These are phyloP conservation scores for Aegilops umbellulata DNA, from an alignment of 176 grass and related monocot species.

Conservation along the genomic window DNA sequence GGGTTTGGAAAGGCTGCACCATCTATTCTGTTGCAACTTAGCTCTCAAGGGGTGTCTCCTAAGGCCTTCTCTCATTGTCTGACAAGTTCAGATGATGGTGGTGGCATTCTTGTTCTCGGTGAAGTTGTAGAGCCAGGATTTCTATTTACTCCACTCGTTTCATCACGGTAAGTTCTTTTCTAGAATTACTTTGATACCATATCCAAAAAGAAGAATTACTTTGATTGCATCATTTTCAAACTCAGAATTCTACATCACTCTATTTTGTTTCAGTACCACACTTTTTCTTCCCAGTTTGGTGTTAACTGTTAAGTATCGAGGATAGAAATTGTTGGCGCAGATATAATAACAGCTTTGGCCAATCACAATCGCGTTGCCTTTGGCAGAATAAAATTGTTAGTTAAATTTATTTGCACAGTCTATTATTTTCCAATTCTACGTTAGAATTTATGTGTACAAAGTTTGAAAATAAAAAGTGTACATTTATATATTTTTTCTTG, in stretches of 20 bases:
- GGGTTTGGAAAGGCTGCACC: too few relatives aligned
- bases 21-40: conserved; percentile 21
- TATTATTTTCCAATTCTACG: not conserved
- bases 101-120: conserved; percentile 85
- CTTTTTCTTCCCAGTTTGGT: too few relatives aligned
- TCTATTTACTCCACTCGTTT: conserved; percentile 79
- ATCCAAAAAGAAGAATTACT: too few relatives aligned
- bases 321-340: too few relatives aligned
- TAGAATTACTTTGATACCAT: too few relatives aligned
- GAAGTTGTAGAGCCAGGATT: conserved; percentile 71
- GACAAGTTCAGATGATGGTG: conserved; percentile 40
- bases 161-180: not conserved
- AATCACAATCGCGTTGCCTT: too few relatives aligned
- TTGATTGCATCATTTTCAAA: too few relatives aligned
- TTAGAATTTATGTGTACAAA: not conserved
- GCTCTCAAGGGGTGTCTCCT: conserved; percentile 61
- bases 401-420: not conserved
- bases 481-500: not conserved
- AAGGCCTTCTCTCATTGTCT: conserved; percentile 89
- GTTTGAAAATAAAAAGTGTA: not conserved
- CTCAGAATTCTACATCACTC: too few relatives aligned
- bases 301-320: too few relatives aligned
- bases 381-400: not conserved
- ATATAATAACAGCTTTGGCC: too few relatives aligned
- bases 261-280: too few relatives aligned